phyloP scores from a whole-genome alignment of 2,329 filamentous ascomycete species.

The Aspergillus sp. region DNA sequence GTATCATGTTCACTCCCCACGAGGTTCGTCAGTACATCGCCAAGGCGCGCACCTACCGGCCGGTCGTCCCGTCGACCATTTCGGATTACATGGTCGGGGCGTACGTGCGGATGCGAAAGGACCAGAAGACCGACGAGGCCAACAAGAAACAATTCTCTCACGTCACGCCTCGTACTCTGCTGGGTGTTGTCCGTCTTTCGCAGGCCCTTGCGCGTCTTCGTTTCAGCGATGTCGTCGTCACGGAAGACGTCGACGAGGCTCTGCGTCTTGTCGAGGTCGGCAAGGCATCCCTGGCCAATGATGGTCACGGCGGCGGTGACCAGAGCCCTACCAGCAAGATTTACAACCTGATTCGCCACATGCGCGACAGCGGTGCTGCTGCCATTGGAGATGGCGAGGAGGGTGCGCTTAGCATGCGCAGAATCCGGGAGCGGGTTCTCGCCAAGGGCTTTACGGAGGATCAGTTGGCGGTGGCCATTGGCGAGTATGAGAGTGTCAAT shows the following conservation, averaged over 20 bases:
- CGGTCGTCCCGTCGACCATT: slow-evolving; percentile 77
- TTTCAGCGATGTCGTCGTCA: slow-evolving; percentile 79
- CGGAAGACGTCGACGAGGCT: slow-evolving; percentile 94
- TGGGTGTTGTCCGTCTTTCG: slow-evolving; percentile 87
- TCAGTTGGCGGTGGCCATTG: slow-evolving; percentile 80
- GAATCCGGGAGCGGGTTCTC: slow-evolving; percentile 86
- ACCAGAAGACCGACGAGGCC: slow-evolving; percentile 87
- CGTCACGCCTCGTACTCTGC: slow-evolving; percentile 87
- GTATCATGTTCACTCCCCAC: slow-evolving; percentile 82
- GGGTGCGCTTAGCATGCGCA: slow-evolving; percentile 79
- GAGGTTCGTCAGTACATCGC: slow-evolving; percentile 97
- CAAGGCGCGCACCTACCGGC: slow-evolving; percentile 84
- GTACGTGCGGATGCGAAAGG: slow-evolving; percentile 90
- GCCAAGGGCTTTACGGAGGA: slow-evolving; percentile 97
- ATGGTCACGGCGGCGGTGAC: slow-evolving; percentile 63
- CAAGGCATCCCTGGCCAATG: slow-evolving; percentile 83
- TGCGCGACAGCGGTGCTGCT: slow-evolving; percentile 80
- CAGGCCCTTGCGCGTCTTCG: slow-evolving; percentile 91
- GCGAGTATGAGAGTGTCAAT: slow-evolving; percentile 85
- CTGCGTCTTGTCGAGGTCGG: slow-evolving; percentile 87
- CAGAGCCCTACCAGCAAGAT: slow-evolving; percentile 85
- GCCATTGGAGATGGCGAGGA: slow-evolving; percentile 71
- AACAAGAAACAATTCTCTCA: slow-evolving; percentile 91
- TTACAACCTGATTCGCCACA: slow-evolving; percentile 86
- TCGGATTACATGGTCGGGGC: slow-evolving; percentile 97